phyloP scores from a whole-genome alignment of 2,329 filamentous ascomycete species.

The Beauveria rudraprayagi region DNA sequence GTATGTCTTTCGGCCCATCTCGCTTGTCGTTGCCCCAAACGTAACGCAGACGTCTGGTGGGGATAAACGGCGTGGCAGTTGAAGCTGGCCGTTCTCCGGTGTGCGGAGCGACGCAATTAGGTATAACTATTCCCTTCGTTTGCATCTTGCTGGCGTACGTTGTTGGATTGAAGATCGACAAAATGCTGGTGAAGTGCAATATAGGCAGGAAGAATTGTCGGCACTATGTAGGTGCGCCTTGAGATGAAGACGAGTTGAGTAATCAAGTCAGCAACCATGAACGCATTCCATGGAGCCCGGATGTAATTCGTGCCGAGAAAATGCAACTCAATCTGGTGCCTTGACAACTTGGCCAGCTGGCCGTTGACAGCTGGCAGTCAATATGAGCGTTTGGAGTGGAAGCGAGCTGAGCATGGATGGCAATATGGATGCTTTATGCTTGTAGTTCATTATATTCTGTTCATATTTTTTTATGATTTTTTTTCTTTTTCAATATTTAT shows the following conservation, averaged over 20 bases:
- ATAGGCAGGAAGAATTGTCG: not conserved
- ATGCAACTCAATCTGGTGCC: not conserved
- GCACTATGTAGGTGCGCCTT: too few species aligned
- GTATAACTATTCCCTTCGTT: not conserved
- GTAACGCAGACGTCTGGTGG: conserved; percentile 2
- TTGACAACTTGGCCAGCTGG: not conserved
- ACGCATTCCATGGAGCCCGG: not conserved
- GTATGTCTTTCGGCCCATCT: not conserved
- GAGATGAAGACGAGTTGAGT: not conserved
- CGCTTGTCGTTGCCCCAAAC: conserved; percentile 9
- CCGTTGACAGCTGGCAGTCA: not conserved
- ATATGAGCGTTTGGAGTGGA: not conserved
- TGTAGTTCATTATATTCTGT: not conserved
- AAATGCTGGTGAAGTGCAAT: not conserved
- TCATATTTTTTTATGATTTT: not conserved
- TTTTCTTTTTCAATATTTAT: conserved; percentile 3
- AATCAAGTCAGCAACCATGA: not conserved
- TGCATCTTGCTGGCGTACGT: not conserved
- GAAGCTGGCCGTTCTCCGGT: not conserved
- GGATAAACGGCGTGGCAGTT: not conserved
- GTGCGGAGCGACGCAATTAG: not conserved
- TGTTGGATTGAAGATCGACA: too few species aligned
- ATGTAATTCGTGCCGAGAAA: not conserved
- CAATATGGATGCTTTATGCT: not conserved
- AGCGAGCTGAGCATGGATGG: not conserved